phyloP scores from a whole-genome alignment of 2,329 filamentous ascomycete species.

The Stagonosporopsis rhizophila region DNA sequence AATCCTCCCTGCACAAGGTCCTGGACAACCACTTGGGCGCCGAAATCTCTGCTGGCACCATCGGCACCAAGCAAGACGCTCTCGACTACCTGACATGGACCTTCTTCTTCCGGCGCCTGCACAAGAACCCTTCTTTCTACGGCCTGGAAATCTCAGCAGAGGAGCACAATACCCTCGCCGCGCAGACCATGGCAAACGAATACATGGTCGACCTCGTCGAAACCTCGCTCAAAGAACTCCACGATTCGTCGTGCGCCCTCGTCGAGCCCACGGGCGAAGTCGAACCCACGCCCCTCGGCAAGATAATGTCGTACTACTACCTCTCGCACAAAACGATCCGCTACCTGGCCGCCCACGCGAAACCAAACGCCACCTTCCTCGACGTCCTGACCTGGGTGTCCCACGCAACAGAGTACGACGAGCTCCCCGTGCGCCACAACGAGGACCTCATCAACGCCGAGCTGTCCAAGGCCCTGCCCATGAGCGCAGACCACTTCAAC shows the following conservation, averaged over 20 bases:
- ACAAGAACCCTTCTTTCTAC: slow-evolving; percentile 99
- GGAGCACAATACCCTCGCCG: slow-evolving; percentile 85
- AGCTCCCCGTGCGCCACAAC: slow-evolving; percentile 96
- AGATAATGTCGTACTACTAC: slow-evolving; percentile 99
- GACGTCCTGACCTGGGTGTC: slow-evolving; percentile 93
- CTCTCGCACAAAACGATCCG: slow-evolving; percentile 92
- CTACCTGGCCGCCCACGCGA: slow-evolving; percentile 78
- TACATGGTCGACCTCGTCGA: slow-evolving; percentile 95
- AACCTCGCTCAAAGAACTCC: slow-evolving; percentile 81
- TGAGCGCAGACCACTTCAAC: slow-evolving; percentile 67
- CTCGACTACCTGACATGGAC: slow-evolving; percentile 99
- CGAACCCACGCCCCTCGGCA: slow-evolving; percentile 87
- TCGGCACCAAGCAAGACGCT: slow-evolving; percentile 93
- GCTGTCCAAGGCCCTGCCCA: slow-evolving; percentile 80
- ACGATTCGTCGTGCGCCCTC: slow-evolving; percentile 81
- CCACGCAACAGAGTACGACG: slow-evolving; percentile 92
- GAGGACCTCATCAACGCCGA: slow-evolving; percentile 97
- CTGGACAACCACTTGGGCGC: slow-evolving; percentile 96
- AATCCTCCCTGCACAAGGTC: slow-evolving; percentile 94
- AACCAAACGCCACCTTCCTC: slow-evolving; percentile 75
- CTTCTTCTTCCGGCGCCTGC: slow-evolving; percentile 95
- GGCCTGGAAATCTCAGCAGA: slow-evolving; percentile 92
- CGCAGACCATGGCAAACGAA: slow-evolving; percentile 87
- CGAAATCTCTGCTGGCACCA: slow-evolving; percentile 91
- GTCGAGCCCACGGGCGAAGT: slow-evolving; percentile 88